Evolutionary conservation across 179 eudicot genomes (phyloP).

Genomic region (Camellia oleifera): DNA sequence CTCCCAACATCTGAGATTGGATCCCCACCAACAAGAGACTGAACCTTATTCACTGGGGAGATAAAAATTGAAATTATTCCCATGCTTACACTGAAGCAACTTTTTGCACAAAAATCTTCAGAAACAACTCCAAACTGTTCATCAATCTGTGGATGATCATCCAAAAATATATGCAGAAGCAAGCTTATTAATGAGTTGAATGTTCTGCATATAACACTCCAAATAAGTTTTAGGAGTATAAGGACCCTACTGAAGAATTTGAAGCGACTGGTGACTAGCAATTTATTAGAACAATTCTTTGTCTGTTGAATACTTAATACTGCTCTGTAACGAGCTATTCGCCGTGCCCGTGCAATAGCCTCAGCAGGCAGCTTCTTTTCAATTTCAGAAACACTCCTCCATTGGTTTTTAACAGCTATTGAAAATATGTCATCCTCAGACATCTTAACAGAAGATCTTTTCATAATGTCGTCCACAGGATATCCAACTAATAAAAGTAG

Average conservation of each 20-base stretch:
- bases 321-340: conserved; percentile 60
- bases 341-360: conserved; percentile 69
- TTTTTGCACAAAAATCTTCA: conserved; percentile 36
- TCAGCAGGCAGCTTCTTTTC: conserved; percentile 72
- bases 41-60: conserved; percentile 34
- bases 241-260: conserved; percentile 30
- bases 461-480: conserved; percentile 34
- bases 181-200: conserved; percentile 25
- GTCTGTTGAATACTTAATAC: conserved; percentile 23
- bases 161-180: conserved; percentile 22
- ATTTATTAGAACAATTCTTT: conserved; percentile 16
- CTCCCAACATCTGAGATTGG: conserved; percentile 26
- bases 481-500: conserved; percentile 61
- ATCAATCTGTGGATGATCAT: conserved; percentile 16
- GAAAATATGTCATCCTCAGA: conserved; percentile 28
- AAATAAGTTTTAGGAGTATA: conserved; percentile 34
- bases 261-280: conserved; percentile 18
- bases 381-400: conserved; percentile 56
- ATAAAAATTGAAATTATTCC: conserved; percentile 48
- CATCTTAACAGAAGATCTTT: conserved; percentile 38
- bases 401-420: conserved; percentile 41
- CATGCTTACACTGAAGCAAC: conserved; percentile 44
- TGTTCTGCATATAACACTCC: conserved; percentile 38
- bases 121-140: conserved; percentile 21
- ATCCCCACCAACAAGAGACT: conserved; percentile 29